These are phyloP conservation scores for Ganoderma lucidum DNA, from an alignment of 1,284 basidiomycete species.

Conservation along the genomic window DNA sequence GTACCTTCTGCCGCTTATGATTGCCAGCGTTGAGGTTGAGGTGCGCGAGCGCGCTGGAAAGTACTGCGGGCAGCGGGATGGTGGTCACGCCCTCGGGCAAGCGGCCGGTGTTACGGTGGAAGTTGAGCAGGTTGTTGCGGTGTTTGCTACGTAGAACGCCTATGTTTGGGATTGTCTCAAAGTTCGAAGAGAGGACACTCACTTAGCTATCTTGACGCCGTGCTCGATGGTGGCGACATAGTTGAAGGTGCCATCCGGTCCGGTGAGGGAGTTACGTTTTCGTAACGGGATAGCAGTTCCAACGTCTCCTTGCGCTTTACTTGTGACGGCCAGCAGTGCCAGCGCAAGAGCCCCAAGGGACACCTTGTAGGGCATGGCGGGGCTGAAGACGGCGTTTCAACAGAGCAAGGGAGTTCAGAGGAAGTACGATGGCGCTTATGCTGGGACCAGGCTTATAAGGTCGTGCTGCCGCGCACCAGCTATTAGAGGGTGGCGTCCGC, in stretches of 20 bases:
- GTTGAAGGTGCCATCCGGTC: conserved; percentile 33
- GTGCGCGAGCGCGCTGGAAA: background rate
- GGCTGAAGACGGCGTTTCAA: background rate
- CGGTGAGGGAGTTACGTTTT: conserved; percentile 30
- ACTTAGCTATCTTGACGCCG: conserved; percentile 26
- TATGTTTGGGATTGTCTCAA: background rate
- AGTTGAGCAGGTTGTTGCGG: conserved; percentile 31
- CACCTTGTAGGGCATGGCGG: conserved; percentile 28
- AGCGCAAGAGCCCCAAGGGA: conserved; percentile 27
- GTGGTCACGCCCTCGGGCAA: background rate
- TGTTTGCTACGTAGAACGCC: conserved; percentile 28
- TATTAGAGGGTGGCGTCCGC: background rate
- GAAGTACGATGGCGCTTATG: background rate
- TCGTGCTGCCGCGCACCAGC: background rate
- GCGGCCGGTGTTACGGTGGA: conserved; percentile 27
- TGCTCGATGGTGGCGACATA: conserved; percentile 23
- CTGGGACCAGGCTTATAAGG: background rate
- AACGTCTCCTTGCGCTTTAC: conserved; percentile 8
- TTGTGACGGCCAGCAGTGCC: conserved; percentile 23
- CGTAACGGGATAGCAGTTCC: conserved; percentile 26
- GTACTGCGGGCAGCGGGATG: background rate
- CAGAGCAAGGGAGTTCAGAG: background rate
- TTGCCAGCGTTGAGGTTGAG: background rate
- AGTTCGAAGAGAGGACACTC: conserved; percentile 8
- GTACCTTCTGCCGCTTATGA: conserved; percentile 14